Base-by-base conservation (phyloP, 140 eudicot species). In the Ambrosia hybrid region DNA sequence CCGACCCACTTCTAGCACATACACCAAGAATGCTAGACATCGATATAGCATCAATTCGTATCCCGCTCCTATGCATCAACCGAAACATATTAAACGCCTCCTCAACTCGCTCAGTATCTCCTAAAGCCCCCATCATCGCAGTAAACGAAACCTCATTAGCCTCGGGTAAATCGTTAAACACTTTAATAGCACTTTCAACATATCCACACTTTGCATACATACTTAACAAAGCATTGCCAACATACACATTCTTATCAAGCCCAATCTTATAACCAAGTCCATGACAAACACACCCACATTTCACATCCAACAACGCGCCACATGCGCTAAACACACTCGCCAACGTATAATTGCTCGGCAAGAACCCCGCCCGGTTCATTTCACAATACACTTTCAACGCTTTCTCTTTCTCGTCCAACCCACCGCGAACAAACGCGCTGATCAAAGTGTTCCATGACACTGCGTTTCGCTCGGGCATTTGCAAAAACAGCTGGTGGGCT, bases 371-470 rank as follows among this genome's bases (percentile, higher is more conserved):
- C 46, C 10, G 5, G 9, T 79, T 81, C 98, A 89, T 87, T n/a
- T 34, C 34, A 12, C 17, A 13, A 83, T 81, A 92, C 79, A 84
- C 57, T 57, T 62, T 83, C 78, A 92, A 77, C 3, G 92, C 96
- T 73, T 73, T 76, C 36, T 34, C 48, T 37, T 80, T 76, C 36
- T 34, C 48, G 33, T 80, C 79, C 1, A 43, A 55, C 57, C 95
- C 88, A 58, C 65, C 78, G 1, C 65, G 78, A 16, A 85, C 88
- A 7, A 89, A 65, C 6, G 89, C 87, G 64, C 88, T 92, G n/a
- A 89, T 92, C 43, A 92, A 77, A 67, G 84, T 85, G 80, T 92
- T 92, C 95, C 95, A 92, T 1, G 98, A 86, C 30, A 92, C 91
- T 0, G 69, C 9, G 68, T 84, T 86, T 70, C 89, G 76, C n/a